phyloP scores from a whole-genome alignment of 164 flowering plant genomes.

The Brasenia schreberi region DNA sequence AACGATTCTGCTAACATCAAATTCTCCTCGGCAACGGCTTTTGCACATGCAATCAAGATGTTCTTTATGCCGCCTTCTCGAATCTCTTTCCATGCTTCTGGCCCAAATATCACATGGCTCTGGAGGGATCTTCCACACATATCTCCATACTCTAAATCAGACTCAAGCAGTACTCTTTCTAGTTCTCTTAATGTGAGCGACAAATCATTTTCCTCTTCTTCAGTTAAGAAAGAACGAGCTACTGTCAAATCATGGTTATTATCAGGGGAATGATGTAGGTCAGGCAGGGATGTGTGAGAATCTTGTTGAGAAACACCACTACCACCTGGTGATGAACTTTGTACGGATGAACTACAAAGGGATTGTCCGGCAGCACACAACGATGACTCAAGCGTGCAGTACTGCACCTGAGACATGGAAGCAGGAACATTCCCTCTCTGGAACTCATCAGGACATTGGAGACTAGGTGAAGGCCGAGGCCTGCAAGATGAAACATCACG shows the following conservation, averaged over 20 bases:
- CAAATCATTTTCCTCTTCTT: slow-evolving; percentile 23
- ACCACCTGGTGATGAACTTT: slow-evolving; percentile 31
- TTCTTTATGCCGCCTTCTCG: slow-evolving; percentile 38
- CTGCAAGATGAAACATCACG: background rate
- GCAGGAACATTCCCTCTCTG: background rate
- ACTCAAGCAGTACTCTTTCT: slow-evolving; percentile 54
- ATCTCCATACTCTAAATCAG: slow-evolving; percentile 26
- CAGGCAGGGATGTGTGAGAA: slow-evolving; percentile 23
- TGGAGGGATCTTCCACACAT: slow-evolving; percentile 4
- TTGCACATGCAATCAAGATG: slow-evolving; percentile 45
- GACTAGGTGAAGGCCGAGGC: background rate
- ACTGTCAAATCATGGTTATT: slow-evolving; percentile 22
- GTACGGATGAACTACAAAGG: slow-evolving; percentile 26
- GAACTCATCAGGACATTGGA: background rate
- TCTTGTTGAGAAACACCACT: slow-evolving; percentile 35
- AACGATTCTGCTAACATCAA: slow-evolving; percentile 30
- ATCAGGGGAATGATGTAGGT: slow-evolving; percentile 27
- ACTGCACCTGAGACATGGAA: background rate
- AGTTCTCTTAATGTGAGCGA: slow-evolving; percentile 43
- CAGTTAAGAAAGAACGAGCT: slow-evolving; percentile 27
- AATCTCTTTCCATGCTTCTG: slow-evolving; percentile 34
- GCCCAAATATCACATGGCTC: slow-evolving; percentile 12
- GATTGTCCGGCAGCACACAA: slow-evolving; percentile 14
- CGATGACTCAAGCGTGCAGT: slow-evolving; percentile 39
- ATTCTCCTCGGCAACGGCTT: slow-evolving; percentile 43